Conservation (phyloP, 2,329 filamentous ascomycete genomes). For the Sporothrix dimorphospora region DNA sequence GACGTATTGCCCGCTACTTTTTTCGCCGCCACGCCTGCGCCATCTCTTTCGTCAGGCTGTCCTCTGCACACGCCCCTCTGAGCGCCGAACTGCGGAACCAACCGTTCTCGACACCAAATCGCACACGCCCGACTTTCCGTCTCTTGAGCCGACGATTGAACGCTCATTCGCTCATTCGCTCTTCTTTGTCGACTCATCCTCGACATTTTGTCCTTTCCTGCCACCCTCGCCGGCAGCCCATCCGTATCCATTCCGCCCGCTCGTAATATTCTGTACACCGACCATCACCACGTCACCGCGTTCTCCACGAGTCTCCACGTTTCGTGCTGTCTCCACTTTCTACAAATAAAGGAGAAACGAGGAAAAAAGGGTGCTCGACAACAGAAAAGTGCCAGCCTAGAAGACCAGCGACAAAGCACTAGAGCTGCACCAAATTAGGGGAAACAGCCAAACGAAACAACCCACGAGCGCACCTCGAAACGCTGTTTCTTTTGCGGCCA, state of each 20-base stretch:
- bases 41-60: background rate
- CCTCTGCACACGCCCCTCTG: background rate
- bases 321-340: slow-evolving; percentile 26
- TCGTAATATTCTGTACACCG: slow-evolving; percentile 5
- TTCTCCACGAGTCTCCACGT: slow-evolving; percentile 28
- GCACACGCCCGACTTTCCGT: background rate
- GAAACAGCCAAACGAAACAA: slow-evolving; percentile 3
- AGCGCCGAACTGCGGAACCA: slow-evolving; percentile 12
- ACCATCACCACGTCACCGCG: slow-evolving; percentile 30
- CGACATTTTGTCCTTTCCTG: background rate
- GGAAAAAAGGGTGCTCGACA: background rate
- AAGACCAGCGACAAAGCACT: slow-evolving; percentile 18
- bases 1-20: background rate
- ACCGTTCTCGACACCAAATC: background rate
- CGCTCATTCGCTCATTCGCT: background rate
- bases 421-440: slow-evolving; percentile 13
- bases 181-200: background rate
- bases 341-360: slow-evolving; percentile 26
- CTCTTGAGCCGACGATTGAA: background rate
- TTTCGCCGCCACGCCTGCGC: slow-evolving; percentile 15
- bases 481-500: slow-evolving; percentile 15
- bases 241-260: too few species aligned
- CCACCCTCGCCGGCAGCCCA: background rate
- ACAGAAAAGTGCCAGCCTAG: background rate
- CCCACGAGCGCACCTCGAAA: background rate